These are phyloP conservation scores for Coniochaeta sp. DNA, from an alignment of 2,329 filamentous ascomycete genomes.

Conservation along the genomic window DNA sequence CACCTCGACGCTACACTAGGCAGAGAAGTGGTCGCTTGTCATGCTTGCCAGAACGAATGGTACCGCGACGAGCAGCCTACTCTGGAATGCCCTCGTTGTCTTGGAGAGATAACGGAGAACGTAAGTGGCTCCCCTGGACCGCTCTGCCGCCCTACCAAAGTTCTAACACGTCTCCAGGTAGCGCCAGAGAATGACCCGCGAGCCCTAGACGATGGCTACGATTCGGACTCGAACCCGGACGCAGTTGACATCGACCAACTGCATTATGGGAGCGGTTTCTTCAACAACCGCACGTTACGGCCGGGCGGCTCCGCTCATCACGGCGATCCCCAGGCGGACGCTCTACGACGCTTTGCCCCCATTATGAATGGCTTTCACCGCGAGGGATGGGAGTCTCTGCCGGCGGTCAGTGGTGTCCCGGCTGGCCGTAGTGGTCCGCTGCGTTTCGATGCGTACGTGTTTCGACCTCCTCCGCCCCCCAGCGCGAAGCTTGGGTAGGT, in stretches of 20 bases:
- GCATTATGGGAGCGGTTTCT: conserved; percentile 32
- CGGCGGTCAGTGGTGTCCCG: conserved; percentile 25
- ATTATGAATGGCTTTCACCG: conserved; percentile 33
- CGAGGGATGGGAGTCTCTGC: conserved; percentile 19
- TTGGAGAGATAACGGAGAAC: conserved; percentile 76
- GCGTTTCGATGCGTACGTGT: conserved; percentile 40
- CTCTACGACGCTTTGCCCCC: conserved; percentile 34
- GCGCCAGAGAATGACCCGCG: conserved; percentile 57
- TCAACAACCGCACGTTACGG: conserved; percentile 26
- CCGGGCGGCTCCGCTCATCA: conserved; percentile 17
- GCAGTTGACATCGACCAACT: conserved; percentile 52
- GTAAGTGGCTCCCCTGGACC: conserved; percentile 52
- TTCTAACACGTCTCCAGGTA: conserved; percentile 32
- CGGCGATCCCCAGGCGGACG: conserved; percentile 15
- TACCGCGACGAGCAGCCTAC: conserved; percentile 57
- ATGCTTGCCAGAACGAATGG: conserved; percentile 77
- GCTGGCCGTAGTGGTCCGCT: conserved; percentile 9
- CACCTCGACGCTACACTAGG: conserved; percentile 43
- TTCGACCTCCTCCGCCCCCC: conserved; percentile 5
- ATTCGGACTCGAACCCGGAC: conserved; percentile 46
- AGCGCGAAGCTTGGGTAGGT: conserved; percentile 4
- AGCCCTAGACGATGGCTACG: conserved; percentile 14
- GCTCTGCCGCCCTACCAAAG: conserved; percentile 7
- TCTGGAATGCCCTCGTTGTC: conserved; percentile 70
- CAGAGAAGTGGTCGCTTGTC: conserved; percentile 78